Evolutionary conservation across 2,329 filamentous ascomycete genomes (phyloP).

Genomic region (Pseudocercospora cruenta): DNA sequence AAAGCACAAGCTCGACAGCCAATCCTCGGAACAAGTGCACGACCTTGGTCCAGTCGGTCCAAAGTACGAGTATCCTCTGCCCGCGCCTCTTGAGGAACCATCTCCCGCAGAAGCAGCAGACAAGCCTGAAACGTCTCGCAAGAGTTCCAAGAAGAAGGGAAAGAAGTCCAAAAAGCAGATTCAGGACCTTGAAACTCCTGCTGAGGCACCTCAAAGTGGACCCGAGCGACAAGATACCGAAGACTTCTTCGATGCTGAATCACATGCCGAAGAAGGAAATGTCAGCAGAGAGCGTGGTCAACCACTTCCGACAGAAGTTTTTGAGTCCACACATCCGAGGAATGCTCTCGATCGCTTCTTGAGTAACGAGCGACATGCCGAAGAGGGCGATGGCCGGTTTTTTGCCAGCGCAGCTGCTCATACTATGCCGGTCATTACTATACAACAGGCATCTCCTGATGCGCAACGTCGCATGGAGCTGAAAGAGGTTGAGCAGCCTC

Average conservation of each 20-base stretch:
- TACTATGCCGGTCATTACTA: conserved; percentile 15
- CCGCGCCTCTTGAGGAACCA: conserved; percentile 15
- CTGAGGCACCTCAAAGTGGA: neutral
- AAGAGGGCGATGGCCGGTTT: neutral
- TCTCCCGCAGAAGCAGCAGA: neutral
- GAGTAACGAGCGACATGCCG: conserved; percentile 1
- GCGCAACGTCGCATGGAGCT: neutral
- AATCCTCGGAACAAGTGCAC: conserved; percentile 21
- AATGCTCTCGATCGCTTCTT: conserved; percentile 15
- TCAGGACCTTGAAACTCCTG: conserved; percentile 4
- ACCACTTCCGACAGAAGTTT: neutral
- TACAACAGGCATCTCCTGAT: neutral
- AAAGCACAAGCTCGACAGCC: conserved; percentile 19
- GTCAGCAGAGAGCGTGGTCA: neutral
- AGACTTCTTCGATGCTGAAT: conserved; percentile 14
- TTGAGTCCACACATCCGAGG: neutral
- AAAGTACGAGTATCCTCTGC: conserved; percentile 15
- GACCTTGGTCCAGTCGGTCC: conserved; percentile 3
- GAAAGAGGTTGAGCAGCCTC: neutral
- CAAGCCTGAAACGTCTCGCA: conserved; percentile 8
- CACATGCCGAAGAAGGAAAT: conserved; percentile 9
- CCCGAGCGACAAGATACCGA: conserved; percentile 9
- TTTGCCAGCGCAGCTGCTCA: conserved; percentile 27
- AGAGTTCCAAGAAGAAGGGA: conserved; percentile 28
- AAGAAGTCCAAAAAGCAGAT: conserved; percentile 33